These are phyloP conservation scores for Fraxinus angustifolia DNA, from an alignment of 305 asterid genomes.

Conservation along the genomic window DNA sequence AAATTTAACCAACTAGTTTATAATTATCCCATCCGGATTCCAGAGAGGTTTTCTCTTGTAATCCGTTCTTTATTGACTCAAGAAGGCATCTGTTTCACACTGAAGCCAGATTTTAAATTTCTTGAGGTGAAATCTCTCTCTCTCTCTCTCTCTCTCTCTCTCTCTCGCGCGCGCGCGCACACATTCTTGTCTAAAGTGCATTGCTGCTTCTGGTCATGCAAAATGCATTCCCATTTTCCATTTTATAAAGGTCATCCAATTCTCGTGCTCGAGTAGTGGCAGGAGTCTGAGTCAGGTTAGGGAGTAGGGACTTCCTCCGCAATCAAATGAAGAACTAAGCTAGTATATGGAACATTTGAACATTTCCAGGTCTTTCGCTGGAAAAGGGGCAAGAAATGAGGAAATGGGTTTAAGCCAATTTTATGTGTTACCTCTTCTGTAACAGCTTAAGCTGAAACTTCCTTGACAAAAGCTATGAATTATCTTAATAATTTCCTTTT, in stretches of 20 bases:
- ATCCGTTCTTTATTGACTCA: slow-evolving; percentile 96
- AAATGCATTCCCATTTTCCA: slow-evolving; percentile 9
- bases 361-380: not conserved
- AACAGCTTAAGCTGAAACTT: not conserved
- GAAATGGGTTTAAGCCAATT: not conserved
- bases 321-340: not conserved
- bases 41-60: slow-evolving; percentile 97
- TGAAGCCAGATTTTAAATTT: slow-evolving; percentile 87
- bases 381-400: not conserved
- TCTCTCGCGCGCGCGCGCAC: not conserved
- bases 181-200: not conserved
- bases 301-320: not conserved
- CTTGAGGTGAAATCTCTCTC: slow-evolving; percentile 67
- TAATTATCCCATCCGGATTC: slow-evolving; percentile 93
- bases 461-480: not conserved
- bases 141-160: not conserved
- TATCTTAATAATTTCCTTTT: not conserved
- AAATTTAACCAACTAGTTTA: slow-evolving; percentile 93
- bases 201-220: slow-evolving; percentile 13
- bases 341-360: not conserved
- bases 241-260: not conserved
- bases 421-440: not conserved
- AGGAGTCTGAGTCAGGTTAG: not conserved
- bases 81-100: slow-evolving; percentile 97
- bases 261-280: not conserved